Conservation (phyloP, 306 rosid genomes). For the Quillaja saponaria region DNA sequence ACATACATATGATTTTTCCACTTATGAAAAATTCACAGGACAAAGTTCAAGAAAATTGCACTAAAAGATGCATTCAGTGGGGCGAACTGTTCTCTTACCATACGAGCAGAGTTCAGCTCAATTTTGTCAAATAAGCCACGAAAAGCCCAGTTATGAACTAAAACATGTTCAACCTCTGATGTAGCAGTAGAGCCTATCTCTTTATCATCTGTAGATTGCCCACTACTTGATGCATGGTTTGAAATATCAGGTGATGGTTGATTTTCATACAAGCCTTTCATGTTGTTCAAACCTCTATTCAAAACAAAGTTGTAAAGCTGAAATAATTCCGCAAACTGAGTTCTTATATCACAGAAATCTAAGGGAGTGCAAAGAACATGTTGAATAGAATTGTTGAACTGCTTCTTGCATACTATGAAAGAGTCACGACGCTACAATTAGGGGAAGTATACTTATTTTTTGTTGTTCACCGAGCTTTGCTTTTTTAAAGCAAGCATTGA, state of each 20-base stretch:
- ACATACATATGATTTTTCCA: too few relatives aligned
- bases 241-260: conserved; percentile 42
- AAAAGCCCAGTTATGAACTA: conserved; percentile 24
- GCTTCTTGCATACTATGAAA: conserved; percentile 29
- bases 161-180: conserved; percentile 30
- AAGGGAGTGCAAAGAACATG: conserved; percentile 40
- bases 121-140: conserved; percentile 28
- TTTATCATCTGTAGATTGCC: conserved; percentile 46
- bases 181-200: conserved; percentile 42
- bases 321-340: conserved; percentile 7
- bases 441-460: conserved; percentile 33
- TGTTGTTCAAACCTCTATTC: conserved; percentile 30
- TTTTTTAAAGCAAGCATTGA: neutral
- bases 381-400: conserved; percentile 22
- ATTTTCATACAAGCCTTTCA: conserved; percentile 48
- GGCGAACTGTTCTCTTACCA: conserved; percentile 42
- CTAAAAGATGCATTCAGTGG: neutral
- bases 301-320: conserved; percentile 19
- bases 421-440: conserved; percentile 29
- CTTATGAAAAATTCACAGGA: neutral
- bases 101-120: conserved; percentile 46
- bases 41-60: neutral
- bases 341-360: conserved; percentile 26
- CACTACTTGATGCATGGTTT: conserved; percentile 46
- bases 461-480: conserved; percentile 43